Conservation (phyloP, 73 alveolate species). For the Effrenium voratum region DNA sequence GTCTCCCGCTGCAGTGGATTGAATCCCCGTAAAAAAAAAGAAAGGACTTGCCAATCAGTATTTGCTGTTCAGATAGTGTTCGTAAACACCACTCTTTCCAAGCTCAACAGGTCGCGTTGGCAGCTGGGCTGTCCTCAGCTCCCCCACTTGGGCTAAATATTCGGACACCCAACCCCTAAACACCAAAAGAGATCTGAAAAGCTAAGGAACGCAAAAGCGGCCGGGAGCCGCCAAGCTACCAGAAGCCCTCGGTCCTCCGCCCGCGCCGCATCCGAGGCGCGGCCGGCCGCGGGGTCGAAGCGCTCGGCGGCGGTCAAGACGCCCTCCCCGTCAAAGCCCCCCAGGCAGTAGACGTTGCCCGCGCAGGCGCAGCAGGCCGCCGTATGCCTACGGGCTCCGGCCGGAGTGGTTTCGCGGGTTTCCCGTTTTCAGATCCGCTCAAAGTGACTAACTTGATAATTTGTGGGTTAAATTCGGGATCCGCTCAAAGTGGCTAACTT, state of each 20-base stretch:
- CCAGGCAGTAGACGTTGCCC: slow-evolving; percentile 52
- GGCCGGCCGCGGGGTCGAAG: slow-evolving; percentile 15
- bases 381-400: slow-evolving; percentile 33
- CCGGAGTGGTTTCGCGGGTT: no score
- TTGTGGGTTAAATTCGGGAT: no score
- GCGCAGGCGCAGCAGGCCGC: slow-evolving; percentile 40
- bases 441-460: neutral
- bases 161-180: neutral
- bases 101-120: neutral
- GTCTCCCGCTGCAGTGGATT: no score
- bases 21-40: no score
- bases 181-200: neutral
- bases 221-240: neutral
- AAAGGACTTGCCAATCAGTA: no score
- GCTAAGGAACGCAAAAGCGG: no score
- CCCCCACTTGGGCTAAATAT: neutral
- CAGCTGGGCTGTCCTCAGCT: neutral
- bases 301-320: slow-evolving; percentile 60
- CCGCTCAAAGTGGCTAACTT: no score
- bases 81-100: neutral
- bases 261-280: neutral
- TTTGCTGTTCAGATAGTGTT: no score
- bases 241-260: neutral
- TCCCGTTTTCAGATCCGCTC: neutral
- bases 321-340: slow-evolving; percentile 52